A percentile compares a stretch with the other conserved stretches of the same genome.
These are phyloP conservation scores for Coccomyxa sp. DNA, from an alignment of 139 green algal genomes.

Conservation along the genomic window DNA sequence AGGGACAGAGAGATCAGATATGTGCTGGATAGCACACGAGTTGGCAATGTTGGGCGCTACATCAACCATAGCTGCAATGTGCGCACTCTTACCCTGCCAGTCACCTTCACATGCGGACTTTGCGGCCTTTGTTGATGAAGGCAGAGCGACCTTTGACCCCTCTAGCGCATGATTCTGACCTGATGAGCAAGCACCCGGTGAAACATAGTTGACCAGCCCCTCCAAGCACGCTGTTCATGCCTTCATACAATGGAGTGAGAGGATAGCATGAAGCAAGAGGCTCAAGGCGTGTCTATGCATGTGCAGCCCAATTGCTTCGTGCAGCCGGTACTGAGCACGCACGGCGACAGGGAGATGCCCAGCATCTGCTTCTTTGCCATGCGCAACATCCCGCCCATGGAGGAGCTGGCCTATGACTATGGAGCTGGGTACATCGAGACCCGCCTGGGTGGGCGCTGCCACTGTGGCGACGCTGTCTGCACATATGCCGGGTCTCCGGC, in stretches of 20 bases:
- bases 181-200: background rate
- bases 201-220: no score
- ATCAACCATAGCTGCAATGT: conserved; percentile 70
- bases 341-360: background rate
- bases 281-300: background rate
- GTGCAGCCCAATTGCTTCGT: background rate
- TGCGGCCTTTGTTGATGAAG: no score
- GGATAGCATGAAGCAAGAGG: background rate
- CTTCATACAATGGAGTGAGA: no score
- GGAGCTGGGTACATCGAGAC: no score
- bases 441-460: no score
- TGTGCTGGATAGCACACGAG: background rate
- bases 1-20: background rate
- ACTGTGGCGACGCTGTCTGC: no score
- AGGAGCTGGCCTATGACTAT: conserved; percentile 10
- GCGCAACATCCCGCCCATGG: conserved; percentile 8
- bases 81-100: conserved; percentile 48
- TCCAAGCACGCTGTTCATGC: no score
- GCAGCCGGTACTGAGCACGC: conserved; percentile 41
- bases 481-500: no score
- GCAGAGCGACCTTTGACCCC: no score
- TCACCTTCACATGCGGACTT: background rate
- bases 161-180: no score
- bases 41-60: conserved; percentile 61
- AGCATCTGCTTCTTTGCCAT: conserved; percentile 10